Base-by-base conservation (phyloP, 176 grass and related monocot species). In the Aegilops sharonensis region DNA sequence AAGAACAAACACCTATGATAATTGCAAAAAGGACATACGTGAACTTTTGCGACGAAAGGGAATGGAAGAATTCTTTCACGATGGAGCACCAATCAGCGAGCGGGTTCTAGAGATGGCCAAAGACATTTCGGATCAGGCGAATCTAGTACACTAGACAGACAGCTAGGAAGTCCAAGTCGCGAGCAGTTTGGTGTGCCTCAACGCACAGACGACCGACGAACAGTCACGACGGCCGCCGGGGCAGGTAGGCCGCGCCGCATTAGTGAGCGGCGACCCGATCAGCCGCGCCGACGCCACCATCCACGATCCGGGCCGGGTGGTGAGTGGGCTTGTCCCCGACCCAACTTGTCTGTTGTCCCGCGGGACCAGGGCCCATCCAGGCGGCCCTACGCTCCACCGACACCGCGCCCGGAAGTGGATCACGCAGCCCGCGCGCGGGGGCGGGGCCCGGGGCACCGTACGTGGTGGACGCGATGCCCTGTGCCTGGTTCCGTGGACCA, bases 261-360 rank as follows among this genome's bases (percentile, higher is more conserved):
- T n/a, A 63, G 4, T 42, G 36, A 20, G 31, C 4, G 66, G 31
- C 9, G 66, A 20, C 66, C 66, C 66, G 66, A 36, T 69, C 66
- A 21, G 67, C 67, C 67, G 34, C 20, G 40, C 12, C 78, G 78
- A 64, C 78, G 78, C 37, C 14, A 65, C 78, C 78, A 31, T 65
- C 45, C 45, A 52, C 21, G 23, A 72, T 11, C 15, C 11, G 10
- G 45, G 61, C 20, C 45, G 17, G 88, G 72, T 27, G 71, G 23
- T 15, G 39, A 75, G 64, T 77, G 70, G 83, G 21, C 18, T 84
- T 75, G 42, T 60, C 75, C 89, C 30, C 11, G 73, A 45, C 71
- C 21, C 60, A 15, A 31, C 18, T 11, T 42, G 8, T 54, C 37
- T n/a, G 9, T 54, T 61, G 32, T 21, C 11, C 8, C 60, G 37